Evolutionary conservation across 2,329 filamentous ascomycete genomes (phyloP).

Genomic region (Orbilia blumenaviensis): DNA sequence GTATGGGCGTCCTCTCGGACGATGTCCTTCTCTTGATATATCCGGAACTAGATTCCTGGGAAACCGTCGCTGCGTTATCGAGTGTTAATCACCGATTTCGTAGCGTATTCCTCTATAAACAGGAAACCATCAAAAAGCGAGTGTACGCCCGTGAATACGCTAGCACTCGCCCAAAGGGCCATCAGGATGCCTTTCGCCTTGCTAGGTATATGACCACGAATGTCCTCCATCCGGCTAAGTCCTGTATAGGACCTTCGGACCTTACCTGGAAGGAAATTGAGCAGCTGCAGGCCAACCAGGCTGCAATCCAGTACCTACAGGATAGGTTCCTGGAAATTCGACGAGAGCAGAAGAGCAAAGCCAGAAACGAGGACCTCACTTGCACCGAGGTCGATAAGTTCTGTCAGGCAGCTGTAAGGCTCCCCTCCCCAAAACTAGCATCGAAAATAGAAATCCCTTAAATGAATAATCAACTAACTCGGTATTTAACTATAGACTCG

Average conservation of each 20-base stretch:
- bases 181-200: slow-evolving; percentile 47
- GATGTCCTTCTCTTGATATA: slow-evolving; percentile 48
- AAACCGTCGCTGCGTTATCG: slow-evolving; percentile 46
- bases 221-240: slow-evolving; percentile 26
- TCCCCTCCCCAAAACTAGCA: neutral
- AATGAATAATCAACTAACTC: neutral
- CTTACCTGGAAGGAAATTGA: slow-evolving; percentile 46
- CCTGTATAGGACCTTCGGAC: slow-evolving; percentile 22
- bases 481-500: slow-evolving; percentile 4
- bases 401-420: slow-evolving; percentile 49
- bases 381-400: slow-evolving; percentile 46
- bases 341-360: slow-evolving; percentile 43
- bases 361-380: slow-evolving; percentile 35
- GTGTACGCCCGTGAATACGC: slow-evolving; percentile 41
- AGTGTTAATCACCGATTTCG: slow-evolving; percentile 52
- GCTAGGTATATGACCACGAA: slow-evolving; percentile 51
- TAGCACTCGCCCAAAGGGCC: slow-evolving; percentile 24
- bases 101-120: slow-evolving; percentile 33
- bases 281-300: slow-evolving; percentile 46
- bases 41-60: slow-evolving; percentile 50
- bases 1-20: slow-evolving; percentile 43
- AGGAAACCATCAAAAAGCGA: slow-evolving; percentile 48
- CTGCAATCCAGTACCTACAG: slow-evolving; percentile 40
- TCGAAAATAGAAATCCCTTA: neutral
- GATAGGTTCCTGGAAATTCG: slow-evolving; percentile 40